Evolutionary conservation across 805 yeast species (phyloP).

Genomic region (Metschnikowia reukaufii): DNA sequence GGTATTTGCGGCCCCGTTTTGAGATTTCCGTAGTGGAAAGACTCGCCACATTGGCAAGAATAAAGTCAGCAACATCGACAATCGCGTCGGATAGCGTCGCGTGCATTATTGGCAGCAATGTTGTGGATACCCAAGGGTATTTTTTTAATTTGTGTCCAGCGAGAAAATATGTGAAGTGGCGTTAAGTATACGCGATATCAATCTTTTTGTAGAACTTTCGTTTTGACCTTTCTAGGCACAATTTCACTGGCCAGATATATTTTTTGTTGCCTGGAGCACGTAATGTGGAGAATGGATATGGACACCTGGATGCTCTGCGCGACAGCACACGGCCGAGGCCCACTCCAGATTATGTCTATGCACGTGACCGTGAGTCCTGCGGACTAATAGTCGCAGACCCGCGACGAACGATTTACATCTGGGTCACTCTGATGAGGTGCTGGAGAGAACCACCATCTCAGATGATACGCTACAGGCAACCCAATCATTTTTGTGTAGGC

Average conservation of each 20-base stretch:
- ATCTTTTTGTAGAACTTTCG: neutral
- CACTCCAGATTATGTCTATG: neutral
- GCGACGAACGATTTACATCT: no score
- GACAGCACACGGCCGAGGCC: neutral
- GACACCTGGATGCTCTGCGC: neutral
- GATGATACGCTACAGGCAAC: no score
- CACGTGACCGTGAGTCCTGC: neutral
- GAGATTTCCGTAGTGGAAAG: slow-evolving; percentile 37
- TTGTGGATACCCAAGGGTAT: neutral
- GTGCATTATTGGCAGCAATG: neutral
- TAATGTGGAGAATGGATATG: neutral
- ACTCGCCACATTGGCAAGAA: slow-evolving; percentile 34
- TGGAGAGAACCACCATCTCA: no score
- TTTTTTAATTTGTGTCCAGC: no score
- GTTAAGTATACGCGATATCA: no score
- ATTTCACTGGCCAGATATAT: neutral
- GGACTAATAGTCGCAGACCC: no score
- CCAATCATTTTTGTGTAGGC: no score
- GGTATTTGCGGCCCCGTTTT: slow-evolving; percentile 50
- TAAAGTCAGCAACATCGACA: slow-evolving; percentile 34
- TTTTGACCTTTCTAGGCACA: no score
- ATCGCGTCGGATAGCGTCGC: slow-evolving; percentile 33
- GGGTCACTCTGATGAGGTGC: no score
- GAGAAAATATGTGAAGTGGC: no score
- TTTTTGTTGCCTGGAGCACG: neutral